Conservation (phyloP, 371 early-diverging fungal species). For the Synchytrium microbalum region DNA sequence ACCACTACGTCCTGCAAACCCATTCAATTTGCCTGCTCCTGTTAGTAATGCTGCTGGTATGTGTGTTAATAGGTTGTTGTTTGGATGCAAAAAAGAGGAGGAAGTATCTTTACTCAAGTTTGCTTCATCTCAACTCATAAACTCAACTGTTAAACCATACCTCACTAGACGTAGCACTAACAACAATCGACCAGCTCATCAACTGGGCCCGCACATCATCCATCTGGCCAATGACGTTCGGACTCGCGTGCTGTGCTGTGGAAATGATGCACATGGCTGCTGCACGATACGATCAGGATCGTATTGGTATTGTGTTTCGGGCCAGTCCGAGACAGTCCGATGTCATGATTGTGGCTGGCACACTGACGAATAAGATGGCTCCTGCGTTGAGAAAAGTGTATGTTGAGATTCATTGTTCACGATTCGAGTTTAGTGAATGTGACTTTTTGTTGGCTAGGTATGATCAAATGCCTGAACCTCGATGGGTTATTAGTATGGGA, state of each 20-base stretch:
- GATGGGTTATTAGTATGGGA: conserved; percentile 98
- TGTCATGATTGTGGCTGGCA: conserved; percentile 97
- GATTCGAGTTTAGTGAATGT: no score
- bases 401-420: no score
- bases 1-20: conserved; percentile 32
- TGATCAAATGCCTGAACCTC: conserved; percentile 87
- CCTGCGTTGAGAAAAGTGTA: conserved; percentile 93
- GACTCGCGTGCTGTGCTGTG: conserved; percentile 94
- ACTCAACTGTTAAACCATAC: no score
- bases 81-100: background rate
- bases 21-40: conserved; percentile 36
- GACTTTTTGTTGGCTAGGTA: no score
- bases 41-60: conserved; percentile 38
- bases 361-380: conserved; percentile 97
- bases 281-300: conserved; percentile 96
- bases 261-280: conserved; percentile 84
- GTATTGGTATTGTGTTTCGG: conserved; percentile 94
- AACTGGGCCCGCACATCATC: conserved; percentile 90
- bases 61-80: background rate
- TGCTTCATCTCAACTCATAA: no score
- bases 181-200: conserved; percentile 83
- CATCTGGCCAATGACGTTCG: conserved; percentile 97
- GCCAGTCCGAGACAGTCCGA: conserved; percentile 97
- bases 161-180: conserved; percentile 71
- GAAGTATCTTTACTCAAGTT: no score